phyloP scores from a whole-genome alignment of 306 rosid genomes.

The Ormosia emarginata region DNA sequence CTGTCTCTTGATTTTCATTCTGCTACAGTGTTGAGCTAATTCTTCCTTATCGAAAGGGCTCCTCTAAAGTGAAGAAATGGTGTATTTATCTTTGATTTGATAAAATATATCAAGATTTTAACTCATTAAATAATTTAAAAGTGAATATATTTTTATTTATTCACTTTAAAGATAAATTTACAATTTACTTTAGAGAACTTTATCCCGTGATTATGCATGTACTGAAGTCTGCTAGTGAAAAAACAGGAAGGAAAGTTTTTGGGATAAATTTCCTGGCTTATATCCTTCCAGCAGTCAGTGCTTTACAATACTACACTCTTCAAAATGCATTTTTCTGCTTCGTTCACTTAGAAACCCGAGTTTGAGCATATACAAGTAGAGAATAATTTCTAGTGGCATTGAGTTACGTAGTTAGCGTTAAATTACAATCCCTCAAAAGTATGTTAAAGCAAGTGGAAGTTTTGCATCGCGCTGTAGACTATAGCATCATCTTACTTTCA shows the following conservation, averaged over 20 bases:
- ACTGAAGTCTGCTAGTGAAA: background rate
- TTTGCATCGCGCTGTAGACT: too few relatives aligned
- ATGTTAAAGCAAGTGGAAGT: too few relatives aligned
- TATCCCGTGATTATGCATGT: background rate
- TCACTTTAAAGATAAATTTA: too few relatives aligned
- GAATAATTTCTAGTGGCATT: background rate
- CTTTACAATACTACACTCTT: background rate
- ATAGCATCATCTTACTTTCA: too few relatives aligned
- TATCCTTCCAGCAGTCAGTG: background rate
- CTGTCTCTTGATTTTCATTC: background rate
- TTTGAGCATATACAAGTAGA: background rate
- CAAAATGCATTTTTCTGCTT: background rate
- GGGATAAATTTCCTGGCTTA: background rate
- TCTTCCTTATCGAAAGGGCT: background rate
- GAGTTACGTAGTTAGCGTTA: background rate
- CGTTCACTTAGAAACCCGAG: background rate
- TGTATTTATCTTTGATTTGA: too few relatives aligned
- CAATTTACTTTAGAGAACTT: too few relatives aligned
- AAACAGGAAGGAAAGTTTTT: background rate
- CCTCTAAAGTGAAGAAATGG: too few relatives aligned
- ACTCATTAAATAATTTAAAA: too few relatives aligned
- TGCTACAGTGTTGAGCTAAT: background rate
- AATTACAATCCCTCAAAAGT: too few relatives aligned
- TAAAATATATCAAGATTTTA: too few relatives aligned
- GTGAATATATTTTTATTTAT: too few relatives aligned